phyloP scores from a whole-genome alignment of 1,284 basidiomycete genomes.

The Ustilago curta region DNA sequence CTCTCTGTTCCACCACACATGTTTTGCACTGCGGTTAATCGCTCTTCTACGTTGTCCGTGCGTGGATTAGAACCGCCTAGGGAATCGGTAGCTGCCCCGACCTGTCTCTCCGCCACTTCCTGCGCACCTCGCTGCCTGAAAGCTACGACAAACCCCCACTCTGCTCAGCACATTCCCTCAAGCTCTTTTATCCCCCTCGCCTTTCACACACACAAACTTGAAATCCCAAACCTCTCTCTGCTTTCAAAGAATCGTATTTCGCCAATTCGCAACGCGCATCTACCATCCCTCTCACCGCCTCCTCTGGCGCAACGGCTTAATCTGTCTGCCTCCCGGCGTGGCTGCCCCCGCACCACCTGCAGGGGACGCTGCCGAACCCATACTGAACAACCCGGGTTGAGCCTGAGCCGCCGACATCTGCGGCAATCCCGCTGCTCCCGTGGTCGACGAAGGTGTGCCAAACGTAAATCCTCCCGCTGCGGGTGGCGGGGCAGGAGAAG shows the following conservation, averaged over 20 bases:
- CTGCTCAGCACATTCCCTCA: too few species aligned
- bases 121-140: too few species aligned
- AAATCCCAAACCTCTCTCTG: too few species aligned
- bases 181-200: too few species aligned
- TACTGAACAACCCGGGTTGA: slow-evolving; percentile 48
- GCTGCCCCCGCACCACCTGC: slow-evolving; percentile 22
- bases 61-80: too few species aligned
- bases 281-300: slow-evolving; percentile 15
- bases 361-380: slow-evolving; percentile 15
- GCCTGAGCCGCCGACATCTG: slow-evolving; percentile 16
- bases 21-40: too few species aligned
- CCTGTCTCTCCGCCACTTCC: too few species aligned
- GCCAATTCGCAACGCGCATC: background rate
- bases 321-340: slow-evolving; percentile 45
- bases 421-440: slow-evolving; percentile 3
- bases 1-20: too few species aligned
- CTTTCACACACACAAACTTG: too few species aligned
- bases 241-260: background rate
- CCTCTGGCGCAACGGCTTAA: slow-evolving; percentile 56
- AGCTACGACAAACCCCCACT: too few species aligned
- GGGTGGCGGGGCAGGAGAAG: background rate
- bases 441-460: background rate
- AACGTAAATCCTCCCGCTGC: slow-evolving; percentile 28
- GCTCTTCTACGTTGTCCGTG: too few species aligned
- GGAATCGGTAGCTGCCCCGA: too few species aligned